These are phyloP conservation scores for Botrytis fabae DNA, from an alignment of 2,329 filamentous ascomycete species.

Conservation along the genomic window DNA sequence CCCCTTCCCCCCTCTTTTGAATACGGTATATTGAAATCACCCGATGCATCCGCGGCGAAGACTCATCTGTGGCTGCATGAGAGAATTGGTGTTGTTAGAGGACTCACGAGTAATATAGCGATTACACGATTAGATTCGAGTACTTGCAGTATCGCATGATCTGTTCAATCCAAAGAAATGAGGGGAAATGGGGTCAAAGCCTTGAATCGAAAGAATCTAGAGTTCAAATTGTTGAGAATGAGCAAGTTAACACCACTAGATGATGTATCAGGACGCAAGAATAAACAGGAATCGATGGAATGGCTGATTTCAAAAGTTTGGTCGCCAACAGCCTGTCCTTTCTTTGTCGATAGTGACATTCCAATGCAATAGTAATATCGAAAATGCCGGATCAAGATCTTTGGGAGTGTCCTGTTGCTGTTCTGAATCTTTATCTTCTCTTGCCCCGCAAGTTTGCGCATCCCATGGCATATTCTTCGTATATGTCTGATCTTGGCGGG, in stretches of 20 bases:
- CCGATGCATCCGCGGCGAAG: background rate
- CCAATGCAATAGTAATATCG: background rate
- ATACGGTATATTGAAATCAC: background rate
- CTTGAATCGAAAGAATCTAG: background rate
- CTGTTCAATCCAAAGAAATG: background rate
- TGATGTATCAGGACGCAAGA: background rate
- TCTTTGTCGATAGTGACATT: background rate
- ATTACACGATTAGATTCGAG: background rate
- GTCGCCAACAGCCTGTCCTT: background rate
- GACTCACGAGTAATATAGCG: background rate
- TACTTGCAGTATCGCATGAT: slow-evolving; percentile 13
- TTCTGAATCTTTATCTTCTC: background rate
- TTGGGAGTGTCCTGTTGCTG: background rate
- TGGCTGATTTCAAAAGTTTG: slow-evolving; percentile 4
- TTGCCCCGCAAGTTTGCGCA: slow-evolving; percentile 15
- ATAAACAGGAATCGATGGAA: slow-evolving; percentile 3
- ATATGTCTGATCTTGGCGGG: background rate
- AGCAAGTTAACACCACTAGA: background rate
- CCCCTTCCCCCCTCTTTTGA: slow-evolving; percentile 14
- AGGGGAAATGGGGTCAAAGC: background rate
- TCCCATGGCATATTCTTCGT: background rate
- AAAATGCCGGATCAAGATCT: background rate
- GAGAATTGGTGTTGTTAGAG: background rate
- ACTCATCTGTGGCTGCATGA: background rate
- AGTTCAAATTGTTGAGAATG: background rate